Evolutionary conservation across 2,329 filamentous ascomycete species (phyloP), one percentile per base, ranked within the genome.

Genomic region (Xylariaceae sp.): DNA sequence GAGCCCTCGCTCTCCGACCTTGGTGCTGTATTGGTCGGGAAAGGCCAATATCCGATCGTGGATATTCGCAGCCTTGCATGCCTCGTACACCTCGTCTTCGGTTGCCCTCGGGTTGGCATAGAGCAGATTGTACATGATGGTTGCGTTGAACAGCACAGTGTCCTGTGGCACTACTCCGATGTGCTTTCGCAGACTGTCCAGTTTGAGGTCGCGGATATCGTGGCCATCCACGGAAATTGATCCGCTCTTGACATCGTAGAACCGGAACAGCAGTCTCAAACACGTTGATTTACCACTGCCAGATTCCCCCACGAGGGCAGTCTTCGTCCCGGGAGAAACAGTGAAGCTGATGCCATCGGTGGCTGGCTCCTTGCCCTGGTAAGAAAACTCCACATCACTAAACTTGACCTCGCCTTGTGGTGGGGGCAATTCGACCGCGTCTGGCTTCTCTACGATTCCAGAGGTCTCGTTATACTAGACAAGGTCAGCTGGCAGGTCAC

Each of bases 11-110:
- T 52, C 49, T 15, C 50, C 49, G 2, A 52, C 49, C 24, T 45
- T 47, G 4, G 49, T 51, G 10, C 46, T 32, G 31, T 52, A 53
- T 19, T 67, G 64, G 24, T 75, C 61, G 1, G 65, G 64, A 46
- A 75, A 76, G 2, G 60, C 56, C 42, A 67, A 51, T 44, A 77
- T 75, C 45, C 74, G 72, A 45, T 77, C 71, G 44, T 77, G 73
- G 17, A 77, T 71, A 32, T 65, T 68, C 14, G 73, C 73, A 3
- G 70, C 70, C 35, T 61, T 61, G 51, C 70, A 75, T 7, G 72
- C 72, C 18, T 67, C 65, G 38, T 61, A 63, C 0, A 77, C 69
- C 31, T 77, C 71, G 14, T 70, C 68, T 31, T 75, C 70, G 0
- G 64, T 67, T 5, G 73, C 72, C 3, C 60, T 63, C 13, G 72